A percentile compares a stretch with the other conserved stretches of the same genome.
These are phyloP conservation scores for Terfezia boudieri DNA, from an alignment of 495 filamentous ascomycete genomes.

Conservation along the genomic window DNA sequence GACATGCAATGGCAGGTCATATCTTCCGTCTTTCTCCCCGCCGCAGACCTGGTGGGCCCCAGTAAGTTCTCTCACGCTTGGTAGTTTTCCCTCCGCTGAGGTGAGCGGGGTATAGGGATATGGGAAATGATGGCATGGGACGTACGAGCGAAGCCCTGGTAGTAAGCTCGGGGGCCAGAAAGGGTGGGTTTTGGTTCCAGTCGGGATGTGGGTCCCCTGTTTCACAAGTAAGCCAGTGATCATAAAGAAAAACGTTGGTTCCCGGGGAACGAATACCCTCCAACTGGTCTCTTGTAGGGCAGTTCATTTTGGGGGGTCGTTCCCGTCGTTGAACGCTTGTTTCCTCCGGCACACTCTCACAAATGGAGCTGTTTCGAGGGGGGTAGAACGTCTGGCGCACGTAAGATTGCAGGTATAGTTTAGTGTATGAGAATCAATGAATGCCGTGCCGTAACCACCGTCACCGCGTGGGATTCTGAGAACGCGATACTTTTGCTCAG, in stretches of 20 bases:
- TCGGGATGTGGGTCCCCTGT: constrained; percentile 2
- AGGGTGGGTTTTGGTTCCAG: constrained; percentile 15
- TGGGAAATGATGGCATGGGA: background rate
- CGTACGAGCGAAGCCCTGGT: constrained; percentile 15
- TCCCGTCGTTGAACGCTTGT: background rate
- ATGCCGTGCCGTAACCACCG: too few relatives aligned
- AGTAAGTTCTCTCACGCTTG: background rate
- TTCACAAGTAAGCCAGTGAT: too few relatives aligned
- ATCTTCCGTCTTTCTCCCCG: constrained; percentile 14
- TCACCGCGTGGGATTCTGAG: too few relatives aligned
- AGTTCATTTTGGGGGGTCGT: constrained; percentile 12
- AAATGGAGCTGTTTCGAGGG: too few relatives aligned
- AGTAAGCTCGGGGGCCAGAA: constrained; percentile 16
- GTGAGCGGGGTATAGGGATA: background rate
- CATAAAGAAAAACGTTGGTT: too few relatives aligned
- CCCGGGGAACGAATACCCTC: constrained; percentile 3
- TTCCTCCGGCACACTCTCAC: background rate
- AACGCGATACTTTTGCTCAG: too few relatives aligned
- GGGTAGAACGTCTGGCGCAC: too few relatives aligned
- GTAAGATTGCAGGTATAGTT: too few relatives aligned
- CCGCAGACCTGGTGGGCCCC: constrained; percentile 12
- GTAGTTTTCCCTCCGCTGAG: background rate
- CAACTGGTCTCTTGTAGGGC: constrained; percentile 13
- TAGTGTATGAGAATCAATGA: too few relatives aligned
- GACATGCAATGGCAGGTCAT: constrained; percentile 31